Evolutionary conservation across 768 basidiomycete genomes (phyloP).

Genomic region (Tricholoma furcatifolium): DNA sequence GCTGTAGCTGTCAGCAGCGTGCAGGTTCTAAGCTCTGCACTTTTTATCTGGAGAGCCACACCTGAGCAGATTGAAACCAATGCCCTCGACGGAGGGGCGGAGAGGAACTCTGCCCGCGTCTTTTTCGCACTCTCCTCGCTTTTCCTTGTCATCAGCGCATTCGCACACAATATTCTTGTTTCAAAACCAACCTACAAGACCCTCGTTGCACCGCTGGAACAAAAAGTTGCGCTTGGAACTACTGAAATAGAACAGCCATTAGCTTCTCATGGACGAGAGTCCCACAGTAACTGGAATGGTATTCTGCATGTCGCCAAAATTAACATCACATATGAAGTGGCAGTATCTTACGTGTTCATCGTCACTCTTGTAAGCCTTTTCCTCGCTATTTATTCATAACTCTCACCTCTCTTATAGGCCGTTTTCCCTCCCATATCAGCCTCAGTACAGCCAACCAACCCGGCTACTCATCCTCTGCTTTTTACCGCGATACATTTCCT

Average conservation of each 20-base stretch:
- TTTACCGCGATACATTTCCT: slow-evolving; percentile 81
- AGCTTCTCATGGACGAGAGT: slow-evolving; percentile 27
- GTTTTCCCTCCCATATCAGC: slow-evolving; percentile 87
- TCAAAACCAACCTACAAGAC: slow-evolving; percentile 58
- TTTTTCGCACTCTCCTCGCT: slow-evolving; percentile 74
- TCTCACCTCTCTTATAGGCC: slow-evolving; percentile 45
- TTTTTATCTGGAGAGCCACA: slow-evolving; percentile 51
- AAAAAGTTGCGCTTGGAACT: slow-evolving; percentile 22
- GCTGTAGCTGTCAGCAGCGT: slow-evolving; percentile 79
- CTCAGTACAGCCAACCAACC: slow-evolving; percentile 67
- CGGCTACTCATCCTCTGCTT: slow-evolving; percentile 71
- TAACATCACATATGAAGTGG: slow-evolving; percentile 69
- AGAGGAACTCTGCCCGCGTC: slow-evolving; percentile 65
- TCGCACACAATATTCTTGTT: slow-evolving; percentile 57
- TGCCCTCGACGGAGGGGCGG: slow-evolving; percentile 46
- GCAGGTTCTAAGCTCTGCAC: slow-evolving; percentile 65
- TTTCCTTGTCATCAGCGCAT: slow-evolving; percentile 58
- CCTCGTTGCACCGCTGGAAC: slow-evolving; percentile 48
- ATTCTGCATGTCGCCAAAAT: slow-evolving; percentile 56
- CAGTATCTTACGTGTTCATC: slow-evolving; percentile 74
- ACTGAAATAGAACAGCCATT: slow-evolving; percentile 36
- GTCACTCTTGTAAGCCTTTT: slow-evolving; percentile 69
- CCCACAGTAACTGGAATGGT: slow-evolving; percentile 32
- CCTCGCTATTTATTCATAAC: background rate
- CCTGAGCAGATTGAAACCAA: slow-evolving; percentile 23